A percentile compares a stretch with the other conserved stretches of the same genome.
These are phyloP conservation scores for Blastocystis hominis DNA, from an alignment of 352 stramenopile species.

Conservation along the genomic window DNA sequence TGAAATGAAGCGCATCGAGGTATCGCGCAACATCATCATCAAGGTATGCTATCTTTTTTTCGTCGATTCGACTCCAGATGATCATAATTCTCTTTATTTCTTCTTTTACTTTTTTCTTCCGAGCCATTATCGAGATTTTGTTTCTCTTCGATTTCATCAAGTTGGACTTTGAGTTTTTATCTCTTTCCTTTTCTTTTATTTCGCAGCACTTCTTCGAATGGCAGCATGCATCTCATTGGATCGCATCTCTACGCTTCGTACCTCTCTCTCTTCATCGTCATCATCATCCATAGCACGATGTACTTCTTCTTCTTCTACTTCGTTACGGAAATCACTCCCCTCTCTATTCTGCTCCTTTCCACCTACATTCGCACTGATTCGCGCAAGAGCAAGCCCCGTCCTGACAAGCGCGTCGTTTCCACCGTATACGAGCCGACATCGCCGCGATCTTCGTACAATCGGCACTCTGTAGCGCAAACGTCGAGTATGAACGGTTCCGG, in stretches of 20 bases:
- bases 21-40: neutral
- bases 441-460: neutral
- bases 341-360: slow-evolving; percentile 31
- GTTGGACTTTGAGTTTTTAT: neutral
- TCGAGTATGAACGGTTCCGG: neutral
- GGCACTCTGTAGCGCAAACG: neutral
- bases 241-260: slow-evolving; percentile 35
- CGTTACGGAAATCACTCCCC: slow-evolving; percentile 1
- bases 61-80: neutral
- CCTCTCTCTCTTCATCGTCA: neutral
- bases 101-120: neutral
- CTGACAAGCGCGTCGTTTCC: neutral
- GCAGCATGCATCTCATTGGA: slow-evolving; percentile 24
- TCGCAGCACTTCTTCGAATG: neutral
- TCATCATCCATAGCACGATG: neutral
- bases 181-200: neutral
- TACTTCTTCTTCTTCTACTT: slow-evolving; percentile 53
- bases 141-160: slow-evolving; percentile 13
- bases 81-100: slow-evolving; percentile 22
- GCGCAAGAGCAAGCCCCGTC: no score
- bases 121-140: neutral
- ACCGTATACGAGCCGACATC: neutral
- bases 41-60: neutral
- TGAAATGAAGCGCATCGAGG: slow-evolving; percentile 22
- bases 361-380: neutral